Evolutionary conservation across 345 rosid species (phyloP).

Genomic region (Hevea brasiliensis): DNA sequence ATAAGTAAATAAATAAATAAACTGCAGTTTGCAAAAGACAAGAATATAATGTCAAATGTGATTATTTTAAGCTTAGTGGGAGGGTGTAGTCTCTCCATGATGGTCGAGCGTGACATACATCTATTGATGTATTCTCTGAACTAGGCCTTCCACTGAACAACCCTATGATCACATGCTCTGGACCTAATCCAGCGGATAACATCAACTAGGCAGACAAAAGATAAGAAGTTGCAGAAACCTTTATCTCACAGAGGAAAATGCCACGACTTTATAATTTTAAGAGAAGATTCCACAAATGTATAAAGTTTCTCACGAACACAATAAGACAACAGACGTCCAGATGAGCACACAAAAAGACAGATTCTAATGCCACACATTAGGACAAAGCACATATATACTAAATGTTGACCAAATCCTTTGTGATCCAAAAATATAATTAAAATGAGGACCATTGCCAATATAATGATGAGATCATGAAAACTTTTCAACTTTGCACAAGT

Average conservation of each 20-base stretch:
- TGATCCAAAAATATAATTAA: slow-evolving; percentile 10
- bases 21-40: neutral
- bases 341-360: slow-evolving; percentile 32
- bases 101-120: slow-evolving; percentile 1
- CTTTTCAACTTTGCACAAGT: slow-evolving; percentile 10
- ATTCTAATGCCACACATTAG: slow-evolving; percentile 25
- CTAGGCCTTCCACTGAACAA: neutral
- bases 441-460: slow-evolving; percentile 15
- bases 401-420: slow-evolving; percentile 20
- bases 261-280: slow-evolving; percentile 19
- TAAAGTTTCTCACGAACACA: slow-evolving; percentile 34
- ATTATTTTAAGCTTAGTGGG: slow-evolving; percentile 1
- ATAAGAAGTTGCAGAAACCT: slow-evolving; percentile 20
- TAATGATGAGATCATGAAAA: slow-evolving; percentile 14
- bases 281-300: slow-evolving; percentile 27
- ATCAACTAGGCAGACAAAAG: slow-evolving; percentile 15
- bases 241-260: slow-evolving; percentile 15
- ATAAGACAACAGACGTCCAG: slow-evolving; percentile 36
- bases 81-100: too few relatives aligned
- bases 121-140: neutral
- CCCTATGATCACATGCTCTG: slow-evolving; percentile 15
- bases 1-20: neutral
- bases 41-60: neutral
- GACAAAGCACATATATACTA: slow-evolving; percentile 27
- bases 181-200: slow-evolving; percentile 18